These are phyloP conservation scores for Kazachstania bromeliacearum DNA, from an alignment of 805 yeast genomes.

Conservation along the genomic window DNA sequence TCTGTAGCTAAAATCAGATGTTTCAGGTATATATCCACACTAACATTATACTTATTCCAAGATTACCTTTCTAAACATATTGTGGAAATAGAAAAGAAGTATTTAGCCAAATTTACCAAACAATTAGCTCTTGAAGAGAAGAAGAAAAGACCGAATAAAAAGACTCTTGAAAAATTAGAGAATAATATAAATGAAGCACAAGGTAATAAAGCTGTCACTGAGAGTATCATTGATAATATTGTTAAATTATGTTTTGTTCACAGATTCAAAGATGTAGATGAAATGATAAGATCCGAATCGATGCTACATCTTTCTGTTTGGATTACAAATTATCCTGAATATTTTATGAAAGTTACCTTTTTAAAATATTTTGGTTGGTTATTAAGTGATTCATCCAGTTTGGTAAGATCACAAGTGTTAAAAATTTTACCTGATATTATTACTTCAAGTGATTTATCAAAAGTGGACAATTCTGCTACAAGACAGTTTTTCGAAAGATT, in stretches of 20 bases:
- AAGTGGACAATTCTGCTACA: slow-evolving; percentile 47
- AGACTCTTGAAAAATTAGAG: slow-evolving; percentile 40
- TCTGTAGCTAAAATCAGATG: slow-evolving; percentile 64
- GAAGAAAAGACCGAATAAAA: slow-evolving; percentile 31
- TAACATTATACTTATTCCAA: slow-evolving; percentile 50
- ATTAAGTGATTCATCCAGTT: slow-evolving; percentile 55
- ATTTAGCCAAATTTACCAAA: slow-evolving; percentile 32
- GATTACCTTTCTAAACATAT: slow-evolving; percentile 47
- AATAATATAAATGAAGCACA: slow-evolving; percentile 34
- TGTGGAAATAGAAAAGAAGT: slow-evolving; percentile 28
- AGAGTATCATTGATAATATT: slow-evolving; percentile 54
- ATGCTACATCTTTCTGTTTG: slow-evolving; percentile 54
- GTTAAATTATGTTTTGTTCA: slow-evolving; percentile 59
- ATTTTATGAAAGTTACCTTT: slow-evolving; percentile 58
- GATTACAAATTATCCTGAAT: slow-evolving; percentile 63
- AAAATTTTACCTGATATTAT: slow-evolving; percentile 39
- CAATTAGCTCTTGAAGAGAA: slow-evolving; percentile 32
- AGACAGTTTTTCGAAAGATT: slow-evolving; percentile 73
- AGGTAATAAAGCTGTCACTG: slow-evolving; percentile 43
- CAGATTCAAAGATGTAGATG: slow-evolving; percentile 74
- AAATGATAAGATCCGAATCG: slow-evolving; percentile 61
- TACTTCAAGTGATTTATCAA: slow-evolving; percentile 24
- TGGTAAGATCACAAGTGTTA: slow-evolving; percentile 58
- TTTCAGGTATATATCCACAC: slow-evolving; percentile 58
- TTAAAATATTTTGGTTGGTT: slow-evolving; percentile 79